Percentiles rank a stretch among this genome's conserved stretches.
phyloP scores from a whole-genome alignment of 1,139 yeast species.

The Suhomyces anneliseae region DNA sequence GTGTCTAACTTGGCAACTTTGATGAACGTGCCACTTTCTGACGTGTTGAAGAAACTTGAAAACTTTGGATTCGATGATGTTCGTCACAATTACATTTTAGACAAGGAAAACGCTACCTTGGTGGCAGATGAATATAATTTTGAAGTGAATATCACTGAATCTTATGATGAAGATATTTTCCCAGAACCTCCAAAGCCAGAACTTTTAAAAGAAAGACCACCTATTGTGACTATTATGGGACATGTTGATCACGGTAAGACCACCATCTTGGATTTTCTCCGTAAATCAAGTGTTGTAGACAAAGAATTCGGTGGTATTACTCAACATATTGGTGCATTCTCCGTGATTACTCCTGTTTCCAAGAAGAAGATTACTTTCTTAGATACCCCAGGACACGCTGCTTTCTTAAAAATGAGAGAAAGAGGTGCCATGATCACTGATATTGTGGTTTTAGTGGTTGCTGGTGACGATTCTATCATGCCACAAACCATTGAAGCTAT shows the following conservation, averaged over 20 bases:
- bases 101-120: constrained; percentile 79
- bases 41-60: constrained; percentile 56
- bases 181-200: constrained; percentile 43
- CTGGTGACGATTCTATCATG: constrained; percentile 97
- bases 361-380: constrained; percentile 80
- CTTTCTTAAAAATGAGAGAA: constrained; percentile 93
- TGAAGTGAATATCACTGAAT: constrained; percentile 60
- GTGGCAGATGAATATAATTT: constrained; percentile 89
- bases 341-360: constrained; percentile 73
- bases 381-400: constrained; percentile 99
- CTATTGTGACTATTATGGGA: constrained; percentile 97
- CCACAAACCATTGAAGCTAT: constrained; percentile 97
- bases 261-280: constrained; percentile 79
- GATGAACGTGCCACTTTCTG: constrained; percentile 62
- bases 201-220: constrained; percentile 69
- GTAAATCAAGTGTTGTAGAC: constrained; percentile 80
- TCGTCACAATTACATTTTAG: constrained; percentile 77
- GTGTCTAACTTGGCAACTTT: constrained; percentile 76
- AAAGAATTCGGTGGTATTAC: constrained; percentile 96
- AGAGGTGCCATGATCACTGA: constrained; percentile 96
- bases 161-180: constrained; percentile 63
- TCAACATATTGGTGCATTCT: constrained; percentile 97
- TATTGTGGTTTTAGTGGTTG: constrained; percentile 89
- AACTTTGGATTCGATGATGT: constrained; percentile 76
- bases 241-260: constrained; percentile 99